A percentile compares a stretch with the other conserved stretches of the same genome.
These are phyloP conservation scores for Coemansia sp. DNA, from an alignment of 192 early-diverging fungal species.

Conservation along the genomic window DNA sequence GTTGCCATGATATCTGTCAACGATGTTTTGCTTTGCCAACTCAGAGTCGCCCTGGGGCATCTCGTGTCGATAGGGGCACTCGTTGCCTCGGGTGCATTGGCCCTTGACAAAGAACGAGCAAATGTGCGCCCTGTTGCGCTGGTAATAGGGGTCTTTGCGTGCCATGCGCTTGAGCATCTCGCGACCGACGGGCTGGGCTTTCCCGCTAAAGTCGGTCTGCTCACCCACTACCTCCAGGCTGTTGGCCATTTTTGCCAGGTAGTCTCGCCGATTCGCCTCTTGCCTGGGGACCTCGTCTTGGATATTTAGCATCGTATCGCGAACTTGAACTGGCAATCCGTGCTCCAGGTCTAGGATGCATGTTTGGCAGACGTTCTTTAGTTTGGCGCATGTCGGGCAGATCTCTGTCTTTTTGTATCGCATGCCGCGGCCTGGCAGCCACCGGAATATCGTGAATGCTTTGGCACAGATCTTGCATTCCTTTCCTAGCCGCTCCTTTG, in stretches of 20 bases:
- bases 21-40: conserved; percentile 87
- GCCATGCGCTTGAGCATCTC: conserved; percentile 76
- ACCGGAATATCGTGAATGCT: conserved; percentile 95
- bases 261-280: conserved; percentile 87
- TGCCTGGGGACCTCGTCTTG: conserved; percentile 76
- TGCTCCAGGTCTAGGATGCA: conserved; percentile 96
- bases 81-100: conserved; percentile 89
- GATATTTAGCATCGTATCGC: conserved; percentile 80
- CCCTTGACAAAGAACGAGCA: conserved; percentile 97
- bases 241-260: conserved; percentile 75
- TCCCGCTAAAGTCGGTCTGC: conserved; percentile 32
- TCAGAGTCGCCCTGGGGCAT: conserved; percentile 78
- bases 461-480: conserved; percentile 87
- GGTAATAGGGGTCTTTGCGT: conserved; percentile 86
- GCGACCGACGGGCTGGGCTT: conserved; percentile 51
- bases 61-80: conserved; percentile 97
- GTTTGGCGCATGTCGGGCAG: conserved; percentile 94
- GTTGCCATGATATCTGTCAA: conserved; percentile 89
- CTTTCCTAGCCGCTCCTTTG: conserved; percentile 68
- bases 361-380: conserved; percentile 98
- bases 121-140: conserved; percentile 85
- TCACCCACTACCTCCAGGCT: conserved; percentile 16
- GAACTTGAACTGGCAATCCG: conserved; percentile 88
- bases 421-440: conserved; percentile 93
- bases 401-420: conserved; percentile 98